Evolutionary conservation across 306 rosid genomes (phyloP), one percentile per base, ranked within the genome.

Genomic region (Crotalaria pallida): DNA sequence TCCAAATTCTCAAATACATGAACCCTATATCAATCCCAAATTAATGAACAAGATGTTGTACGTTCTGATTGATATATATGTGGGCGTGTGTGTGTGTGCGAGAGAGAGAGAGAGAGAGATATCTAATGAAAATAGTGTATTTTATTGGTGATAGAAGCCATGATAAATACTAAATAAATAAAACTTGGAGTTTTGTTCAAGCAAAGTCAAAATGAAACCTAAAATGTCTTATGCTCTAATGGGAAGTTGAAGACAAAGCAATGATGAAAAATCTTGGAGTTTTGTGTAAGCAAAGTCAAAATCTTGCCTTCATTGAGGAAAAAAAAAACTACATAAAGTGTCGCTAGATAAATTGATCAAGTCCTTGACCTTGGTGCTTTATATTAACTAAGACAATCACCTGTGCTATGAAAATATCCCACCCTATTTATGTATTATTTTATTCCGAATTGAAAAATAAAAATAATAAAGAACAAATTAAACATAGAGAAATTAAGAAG

Each of bases 281-380:
- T 8, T 40, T 8, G 21, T 24, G 51, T 17, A 59, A 12, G 36
- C 58, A 58, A 76, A 44, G 75, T 73, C 81, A 76, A 81, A 71
- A 23, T 60, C 17, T 67, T 77, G 77, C 55, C 76, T 26, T 66
- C 13, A 67, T 77, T 67, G 52, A 67, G 69, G n/a, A n/a, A n/a
- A n/a, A n/a, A 19, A 43, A 75, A 33, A 23, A 19, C 13, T 36
- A 33, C 12, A 44, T 60, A 0, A 18, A 36, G 33, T 58, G 15
- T 24, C 2, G 48, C 48, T 45, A 17, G 23, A 57, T 67, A 72
- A 51, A n/a, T 56, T 31, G 52, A 57, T 51, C 48, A 74, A 19
- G 19, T 58, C 60, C 15, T 58, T 65, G 61, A 51, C 81, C 74
- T 11, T 58, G 58, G 41, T 74, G 72, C 55, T 74, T 62, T 18